These are phyloP conservation scores for Tetracentron sinense DNA, from an alignment of 164 flowering plant species.

Conservation along the genomic window DNA sequence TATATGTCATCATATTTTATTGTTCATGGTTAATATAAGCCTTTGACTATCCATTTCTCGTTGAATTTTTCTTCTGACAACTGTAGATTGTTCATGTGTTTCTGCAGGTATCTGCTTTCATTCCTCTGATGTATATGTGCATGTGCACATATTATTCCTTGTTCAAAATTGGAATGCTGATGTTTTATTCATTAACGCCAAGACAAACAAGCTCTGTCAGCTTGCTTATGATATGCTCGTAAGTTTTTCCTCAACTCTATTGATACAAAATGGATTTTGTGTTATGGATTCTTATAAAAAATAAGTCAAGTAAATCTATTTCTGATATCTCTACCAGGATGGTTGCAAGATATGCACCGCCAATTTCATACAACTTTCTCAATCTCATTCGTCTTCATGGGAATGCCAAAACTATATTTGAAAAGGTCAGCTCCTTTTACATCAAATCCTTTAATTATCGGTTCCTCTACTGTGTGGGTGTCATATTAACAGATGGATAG, in stretches of 20 bases:
- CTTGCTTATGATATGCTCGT: constrained; percentile 99
- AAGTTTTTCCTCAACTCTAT: constrained; percentile 30
- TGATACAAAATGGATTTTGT: not conserved
- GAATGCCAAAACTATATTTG: constrained; percentile 59
- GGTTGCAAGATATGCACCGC: constrained; percentile 99
- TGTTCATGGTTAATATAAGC: not conserved
- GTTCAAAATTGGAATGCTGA: constrained; percentile 90
- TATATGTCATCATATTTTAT: not conserved
- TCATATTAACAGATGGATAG: no score
- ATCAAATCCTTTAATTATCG: not conserved
- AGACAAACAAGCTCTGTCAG: constrained; percentile 92
- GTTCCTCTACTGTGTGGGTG: not conserved
- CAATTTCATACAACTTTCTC: constrained; percentile 93
- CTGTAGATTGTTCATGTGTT: not conserved
- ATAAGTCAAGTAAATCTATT: not conserved
- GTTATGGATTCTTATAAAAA: not conserved
- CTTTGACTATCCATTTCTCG: no score
- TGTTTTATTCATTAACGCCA: constrained; percentile 95
- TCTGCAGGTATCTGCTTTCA: constrained; percentile 70
- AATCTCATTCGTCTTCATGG: constrained; percentile 72
- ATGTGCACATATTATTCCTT: constrained; percentile 95
- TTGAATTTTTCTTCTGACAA: constrained; percentile 8
- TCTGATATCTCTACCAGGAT: constrained; percentile 47
- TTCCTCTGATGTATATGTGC: constrained; percentile 98
- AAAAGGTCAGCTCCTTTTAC: constrained; percentile 48